Evolutionary conservation across 2,329 filamentous ascomycete genomes (phyloP).

Genomic region (Pezicula carpinea): DNA sequence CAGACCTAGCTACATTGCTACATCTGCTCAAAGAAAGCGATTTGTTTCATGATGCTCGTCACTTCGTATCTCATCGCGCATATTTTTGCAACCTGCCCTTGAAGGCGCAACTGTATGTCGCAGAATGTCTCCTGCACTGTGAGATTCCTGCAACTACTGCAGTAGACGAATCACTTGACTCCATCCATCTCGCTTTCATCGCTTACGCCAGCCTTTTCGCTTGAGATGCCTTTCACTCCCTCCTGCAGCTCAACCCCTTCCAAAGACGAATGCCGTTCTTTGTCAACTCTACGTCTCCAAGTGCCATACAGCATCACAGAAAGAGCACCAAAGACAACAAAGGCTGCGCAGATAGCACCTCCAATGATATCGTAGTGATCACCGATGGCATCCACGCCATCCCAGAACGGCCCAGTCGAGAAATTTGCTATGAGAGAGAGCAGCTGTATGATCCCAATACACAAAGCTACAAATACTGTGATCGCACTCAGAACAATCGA

Average conservation of each 20-base stretch:
- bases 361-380: conserved; percentile 85
- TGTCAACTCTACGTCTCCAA: conserved; percentile 61
- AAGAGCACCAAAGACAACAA: conserved; percentile 66
- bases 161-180: too few species aligned
- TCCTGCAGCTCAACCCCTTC: neutral
- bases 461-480: conserved; percentile 33
- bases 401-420: conserved; percentile 78
- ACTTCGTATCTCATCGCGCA: too few species aligned
- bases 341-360: conserved; percentile 79
- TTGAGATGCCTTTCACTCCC: neutral
- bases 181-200: too few species aligned
- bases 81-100: too few species aligned
- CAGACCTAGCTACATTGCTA: too few species aligned
- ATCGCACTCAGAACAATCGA: conserved; percentile 43
- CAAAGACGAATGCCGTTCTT: neutral
- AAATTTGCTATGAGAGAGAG: conserved; percentile 75
- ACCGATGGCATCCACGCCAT: conserved; percentile 70
- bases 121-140: too few species aligned
- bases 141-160: too few species aligned
- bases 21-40: too few species aligned
- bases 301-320: conserved; percentile 68
- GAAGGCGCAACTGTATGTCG: too few species aligned
- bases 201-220: neutral
- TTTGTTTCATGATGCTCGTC: too few species aligned
- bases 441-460: conserved; percentile 83